Conservation (phyloP, 176 grass and related monocot species). For the Raddia guianensis region DNA sequence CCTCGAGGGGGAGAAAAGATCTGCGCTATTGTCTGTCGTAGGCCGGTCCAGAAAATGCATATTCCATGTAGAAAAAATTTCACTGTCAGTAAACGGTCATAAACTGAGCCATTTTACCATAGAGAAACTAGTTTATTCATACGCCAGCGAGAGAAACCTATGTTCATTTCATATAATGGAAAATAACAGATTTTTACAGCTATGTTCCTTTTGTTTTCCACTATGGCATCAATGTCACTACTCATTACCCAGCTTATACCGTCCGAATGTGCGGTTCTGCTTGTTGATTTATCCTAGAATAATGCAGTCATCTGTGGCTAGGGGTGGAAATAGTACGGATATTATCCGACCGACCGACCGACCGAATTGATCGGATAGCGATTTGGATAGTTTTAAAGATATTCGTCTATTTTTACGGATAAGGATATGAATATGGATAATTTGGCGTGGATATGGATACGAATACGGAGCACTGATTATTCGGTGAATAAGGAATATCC, state of each 20-base stretch:
- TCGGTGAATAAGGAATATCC: too few species aligned
- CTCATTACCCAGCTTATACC: background rate
- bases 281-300: background rate
- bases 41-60: background rate
- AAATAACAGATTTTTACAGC: background rate
- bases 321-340: too few species aligned
- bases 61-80: background rate
- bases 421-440: too few species aligned
- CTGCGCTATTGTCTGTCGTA: background rate
- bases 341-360: too few species aligned
- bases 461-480: too few species aligned
- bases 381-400: too few species aligned
- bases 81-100: background rate
- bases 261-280: background rate
- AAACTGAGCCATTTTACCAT: background rate
- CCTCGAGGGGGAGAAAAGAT: background rate
- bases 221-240: background rate
- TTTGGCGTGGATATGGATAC: too few species aligned
- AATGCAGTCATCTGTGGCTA: conserved; percentile 33
- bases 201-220: background rate
- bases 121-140: background rate
- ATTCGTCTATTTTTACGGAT: too few species aligned
- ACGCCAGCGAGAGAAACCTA: background rate
- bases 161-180: background rate
- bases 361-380: too few species aligned